Evolutionary conservation across 371 early-diverging fungal genomes (phyloP), one percentile per base, ranked within the genome.

Genomic region (Conidiobolus incongruus): DNA sequence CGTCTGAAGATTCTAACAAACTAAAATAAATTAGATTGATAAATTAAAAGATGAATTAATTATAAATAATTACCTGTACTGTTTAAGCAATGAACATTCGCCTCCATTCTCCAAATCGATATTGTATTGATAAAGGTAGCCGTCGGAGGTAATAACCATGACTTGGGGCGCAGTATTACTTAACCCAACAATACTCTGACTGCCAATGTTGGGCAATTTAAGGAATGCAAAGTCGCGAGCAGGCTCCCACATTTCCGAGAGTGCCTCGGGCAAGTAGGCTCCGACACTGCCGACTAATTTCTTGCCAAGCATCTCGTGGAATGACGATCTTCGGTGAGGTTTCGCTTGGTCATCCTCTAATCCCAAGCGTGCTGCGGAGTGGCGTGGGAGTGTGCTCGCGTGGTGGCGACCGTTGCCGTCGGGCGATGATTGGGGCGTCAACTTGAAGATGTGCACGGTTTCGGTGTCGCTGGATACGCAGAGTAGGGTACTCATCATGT

Each of bases 361-460:
- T 22, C 37, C 21, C 13, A 26, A 26, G 3, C 26, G 16, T 3
- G 16, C 45, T 11, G 35, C n/a, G 8, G 21, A 34, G 5, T 15
- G 20, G 6, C 35, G 10, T 24, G 34, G 29, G 12, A 16, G 26
- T 3, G 26, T 26, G 8, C 26, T 26, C 3, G 26, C 4, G 8
- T 26, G 26, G 8, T 16, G 23, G 12, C 38, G 44, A 16, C 13
- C 36, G 34, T 32, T 35, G 12, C 46, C 45, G 4, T 32, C 26
- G 8, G 26, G 26, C 3, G 26, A 26, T 4, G 26, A 26, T 26
- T 26, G 26, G 3, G 51, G 59, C 11, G 59, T 54, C 6, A 93
- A 50, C 41, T 77, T 77, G 61, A 84, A 95, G n/a, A 95, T 80
- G 51, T 95, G 96, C n/a, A 95, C 83, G 0, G 96, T 95, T 39